A percentile compares a stretch with the other conserved stretches of the same genome.
phyloP scores from a whole-genome alignment of 768 basidiomycete genomes.

The Auriculariales sp. region DNA sequence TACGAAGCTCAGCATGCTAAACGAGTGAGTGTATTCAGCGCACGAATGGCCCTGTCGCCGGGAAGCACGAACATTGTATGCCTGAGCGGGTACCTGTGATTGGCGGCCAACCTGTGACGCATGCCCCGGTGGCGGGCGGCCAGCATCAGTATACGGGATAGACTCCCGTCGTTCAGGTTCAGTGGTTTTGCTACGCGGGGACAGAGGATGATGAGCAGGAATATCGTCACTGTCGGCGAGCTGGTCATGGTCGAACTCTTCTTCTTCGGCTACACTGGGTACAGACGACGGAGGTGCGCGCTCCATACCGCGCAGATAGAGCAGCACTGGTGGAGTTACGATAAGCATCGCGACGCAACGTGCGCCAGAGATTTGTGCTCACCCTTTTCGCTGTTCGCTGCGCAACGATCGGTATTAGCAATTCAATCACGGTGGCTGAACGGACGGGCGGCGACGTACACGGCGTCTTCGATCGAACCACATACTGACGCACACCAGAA shows the following conservation, averaged over 20 bases:
- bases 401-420: neutral
- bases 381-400: constrained; percentile 1
- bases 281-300: no score
- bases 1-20: no score
- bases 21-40: no score
- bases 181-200: neutral
- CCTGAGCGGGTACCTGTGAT: neutral
- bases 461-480: neutral
- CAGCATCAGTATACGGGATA: neutral
- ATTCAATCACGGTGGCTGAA: neutral
- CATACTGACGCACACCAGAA: neutral
- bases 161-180: neutral
- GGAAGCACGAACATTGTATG: no score
- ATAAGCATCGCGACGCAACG: no score
- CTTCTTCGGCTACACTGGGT: no score
- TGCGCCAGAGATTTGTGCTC: no score
- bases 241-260: neutral
- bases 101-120: neutral
- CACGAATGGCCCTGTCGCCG: no score
- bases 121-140: neutral
- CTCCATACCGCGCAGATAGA: neutral
- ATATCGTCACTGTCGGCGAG: neutral
- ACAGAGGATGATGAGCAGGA: neutral
- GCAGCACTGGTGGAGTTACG: neutral
- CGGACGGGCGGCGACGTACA: neutral